These are phyloP conservation scores for Gymnopilus dilepis DNA, from an alignment of 768 basidiomycete genomes.

Conservation along the genomic window DNA sequence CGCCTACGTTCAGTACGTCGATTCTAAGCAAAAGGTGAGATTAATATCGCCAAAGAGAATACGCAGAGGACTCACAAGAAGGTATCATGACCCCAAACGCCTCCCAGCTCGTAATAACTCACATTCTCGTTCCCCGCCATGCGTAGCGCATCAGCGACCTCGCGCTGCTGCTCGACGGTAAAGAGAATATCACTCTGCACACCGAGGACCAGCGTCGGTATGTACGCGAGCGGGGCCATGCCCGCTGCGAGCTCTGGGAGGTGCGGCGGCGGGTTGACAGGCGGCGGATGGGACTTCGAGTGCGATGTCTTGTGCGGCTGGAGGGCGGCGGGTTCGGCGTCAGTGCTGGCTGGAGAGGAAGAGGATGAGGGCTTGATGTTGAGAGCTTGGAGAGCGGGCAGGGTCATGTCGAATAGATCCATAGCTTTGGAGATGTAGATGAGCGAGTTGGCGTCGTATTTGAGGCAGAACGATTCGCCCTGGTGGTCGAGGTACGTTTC, in stretches of 20 bases:
- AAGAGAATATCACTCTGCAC: constrained; percentile 98
- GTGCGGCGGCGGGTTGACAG: constrained; percentile 74
- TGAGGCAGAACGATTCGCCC: constrained; percentile 97
- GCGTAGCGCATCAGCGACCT: constrained; percentile 89
- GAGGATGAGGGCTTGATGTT: constrained; percentile 48
- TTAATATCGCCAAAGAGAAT: no score
- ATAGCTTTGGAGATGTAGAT: constrained; percentile 99
- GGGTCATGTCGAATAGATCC: constrained; percentile 97
- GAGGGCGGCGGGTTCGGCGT: constrained; percentile 23
- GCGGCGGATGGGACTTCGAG: constrained; percentile 75
- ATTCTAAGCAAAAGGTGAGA: no score
- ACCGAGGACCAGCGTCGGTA: constrained; percentile 86
- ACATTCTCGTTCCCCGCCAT: constrained; percentile 89
- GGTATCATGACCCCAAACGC: constrained; percentile 99
- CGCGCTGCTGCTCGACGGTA: constrained; percentile 96
- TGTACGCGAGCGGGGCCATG: constrained; percentile 72
- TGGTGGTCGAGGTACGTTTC: constrained; percentile 98
- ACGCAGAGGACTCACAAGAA: constrained; percentile 71
- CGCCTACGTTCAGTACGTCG: constrained; percentile 88
- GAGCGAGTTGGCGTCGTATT: constrained; percentile 98
- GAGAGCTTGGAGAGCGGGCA: constrained; percentile 72
- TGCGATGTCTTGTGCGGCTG: constrained; percentile 49
- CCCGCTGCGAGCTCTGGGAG: constrained; percentile 80
- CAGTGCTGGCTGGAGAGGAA: constrained; percentile 15
- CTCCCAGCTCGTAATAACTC: constrained; percentile 96